Evolutionary conservation across 129 eudicot genomes (phyloP).

Genomic region (Helianthus tuberosus): DNA sequence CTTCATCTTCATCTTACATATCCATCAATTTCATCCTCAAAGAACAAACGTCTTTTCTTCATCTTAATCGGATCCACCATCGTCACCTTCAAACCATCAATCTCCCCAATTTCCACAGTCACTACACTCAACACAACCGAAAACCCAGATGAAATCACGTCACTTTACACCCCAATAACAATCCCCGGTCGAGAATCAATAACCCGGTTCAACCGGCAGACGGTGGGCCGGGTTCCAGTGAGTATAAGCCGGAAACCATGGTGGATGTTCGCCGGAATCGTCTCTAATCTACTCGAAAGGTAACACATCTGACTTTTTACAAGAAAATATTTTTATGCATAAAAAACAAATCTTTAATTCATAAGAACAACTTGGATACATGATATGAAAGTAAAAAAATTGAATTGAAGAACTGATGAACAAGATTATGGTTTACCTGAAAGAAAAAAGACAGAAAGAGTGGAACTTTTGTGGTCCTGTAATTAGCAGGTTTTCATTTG

Average conservation of each 20-base stretch:
- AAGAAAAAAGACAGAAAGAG: constrained; percentile 35
- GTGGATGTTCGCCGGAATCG: too few relatives aligned
- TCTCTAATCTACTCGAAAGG: too few relatives aligned
- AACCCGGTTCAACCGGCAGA: constrained; percentile 5
- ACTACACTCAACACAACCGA: too few relatives aligned
- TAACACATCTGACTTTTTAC: too few relatives aligned
- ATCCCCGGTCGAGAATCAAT: constrained; percentile 21
- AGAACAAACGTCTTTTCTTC: constrained; percentile 76
- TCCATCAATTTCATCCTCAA: constrained; percentile 63
- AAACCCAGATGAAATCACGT: not conserved
- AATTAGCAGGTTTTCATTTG: constrained; percentile 32
- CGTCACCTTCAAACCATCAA: constrained; percentile 66
- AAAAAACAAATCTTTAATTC: constrained; percentile 12
- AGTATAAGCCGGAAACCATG: constrained; percentile 52
- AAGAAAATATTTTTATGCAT: not conserved
- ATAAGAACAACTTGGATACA: constrained; percentile 3
- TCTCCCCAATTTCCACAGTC: too few relatives aligned
- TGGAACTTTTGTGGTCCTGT: constrained; percentile 19
- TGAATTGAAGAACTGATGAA: constrained; percentile 16
- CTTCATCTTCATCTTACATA: too few relatives aligned
- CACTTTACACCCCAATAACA: constrained; percentile 13
- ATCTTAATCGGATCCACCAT: constrained; percentile 75
- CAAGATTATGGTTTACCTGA: constrained; percentile 26
- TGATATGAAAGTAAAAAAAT: constrained; percentile 22
- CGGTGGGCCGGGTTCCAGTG: constrained; percentile 61